phyloP scores from a whole-genome alignment of 495 filamentous ascomycete species.

The Aspergillus baeticus region DNA sequence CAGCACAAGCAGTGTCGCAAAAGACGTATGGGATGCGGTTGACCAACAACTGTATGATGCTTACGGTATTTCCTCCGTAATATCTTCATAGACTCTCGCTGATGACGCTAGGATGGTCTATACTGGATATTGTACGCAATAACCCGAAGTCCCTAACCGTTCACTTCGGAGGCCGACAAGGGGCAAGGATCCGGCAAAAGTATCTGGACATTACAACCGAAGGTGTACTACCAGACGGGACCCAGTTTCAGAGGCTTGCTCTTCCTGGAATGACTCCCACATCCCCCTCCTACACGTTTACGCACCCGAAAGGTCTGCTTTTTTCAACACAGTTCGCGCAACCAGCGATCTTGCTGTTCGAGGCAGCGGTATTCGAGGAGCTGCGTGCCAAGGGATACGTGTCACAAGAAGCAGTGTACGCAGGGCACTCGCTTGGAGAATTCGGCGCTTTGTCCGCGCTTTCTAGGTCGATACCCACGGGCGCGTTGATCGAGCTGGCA shows the following conservation, averaged over 20 bases:
- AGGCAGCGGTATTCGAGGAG: slow-evolving; percentile 34
- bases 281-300: slow-evolving; percentile 34
- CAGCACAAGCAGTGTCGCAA: slow-evolving; percentile 27
- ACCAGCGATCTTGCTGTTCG: slow-evolving; percentile 36
- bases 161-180: slow-evolving; percentile 38
- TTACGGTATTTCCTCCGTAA: slow-evolving; percentile 30
- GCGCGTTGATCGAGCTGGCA: slow-evolving; percentile 27
- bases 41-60: slow-evolving; percentile 32
- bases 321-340: slow-evolving; percentile 44
- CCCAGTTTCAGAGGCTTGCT: slow-evolving; percentile 11
- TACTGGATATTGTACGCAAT: slow-evolving; percentile 36
- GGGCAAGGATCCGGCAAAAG: slow-evolving; percentile 33
- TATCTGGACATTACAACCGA: slow-evolving; percentile 31
- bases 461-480: slow-evolving; percentile 25
- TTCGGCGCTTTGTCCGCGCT: slow-evolving; percentile 34
- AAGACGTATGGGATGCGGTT: slow-evolving; percentile 38
- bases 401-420: slow-evolving; percentile 25
- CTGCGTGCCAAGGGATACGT: slow-evolving; percentile 29
- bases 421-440: slow-evolving; percentile 46
- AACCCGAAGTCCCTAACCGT: slow-evolving; percentile 42
- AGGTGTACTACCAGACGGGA: slow-evolving; percentile 13
- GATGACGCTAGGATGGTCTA: slow-evolving; percentile 30
- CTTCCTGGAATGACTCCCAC: slow-evolving; percentile 22
- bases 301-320: slow-evolving; percentile 30
- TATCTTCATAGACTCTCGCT: neutral